A percentile compares a stretch with the other conserved stretches of the same genome.
Evolutionary conservation across 1,139 yeast genomes (phyloP).

Genomic region (Saccharomycopsis hybrid): DNA sequence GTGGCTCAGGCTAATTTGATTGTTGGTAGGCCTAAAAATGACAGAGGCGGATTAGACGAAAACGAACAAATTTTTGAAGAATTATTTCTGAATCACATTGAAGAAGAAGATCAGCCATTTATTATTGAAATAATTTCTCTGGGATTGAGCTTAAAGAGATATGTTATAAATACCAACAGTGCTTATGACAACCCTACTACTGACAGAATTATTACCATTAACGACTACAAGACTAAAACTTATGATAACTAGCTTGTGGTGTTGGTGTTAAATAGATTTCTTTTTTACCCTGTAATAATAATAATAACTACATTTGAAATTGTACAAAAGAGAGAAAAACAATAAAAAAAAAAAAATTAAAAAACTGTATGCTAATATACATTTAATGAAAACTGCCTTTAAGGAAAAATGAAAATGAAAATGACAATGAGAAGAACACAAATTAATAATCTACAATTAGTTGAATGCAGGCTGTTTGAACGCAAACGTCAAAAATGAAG

Average conservation of each 20-base stretch:
- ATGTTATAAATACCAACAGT: constrained; percentile 8
- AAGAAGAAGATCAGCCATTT: constrained; percentile 11
- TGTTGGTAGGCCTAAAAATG: constrained; percentile 8
- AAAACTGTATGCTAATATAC: too few relatives aligned
- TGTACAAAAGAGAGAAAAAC: too few relatives aligned
- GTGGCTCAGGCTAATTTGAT: constrained; percentile 11
- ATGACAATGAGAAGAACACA: too few relatives aligned
- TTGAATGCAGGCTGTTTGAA: constrained; percentile 26
- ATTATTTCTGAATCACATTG: constrained; percentile 6
- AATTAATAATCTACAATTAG: too few relatives aligned
- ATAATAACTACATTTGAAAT: too few relatives aligned
- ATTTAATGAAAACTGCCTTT: too few relatives aligned
- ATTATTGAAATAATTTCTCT: constrained; percentile 13
- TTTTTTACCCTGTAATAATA: neutral
- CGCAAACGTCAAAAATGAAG: constrained; percentile 93
- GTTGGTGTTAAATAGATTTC: neutral
- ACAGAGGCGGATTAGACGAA: neutral
- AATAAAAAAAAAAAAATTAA: too few relatives aligned
- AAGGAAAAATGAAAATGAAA: too few relatives aligned
- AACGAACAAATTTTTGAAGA: constrained; percentile 8
- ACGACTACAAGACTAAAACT: constrained; percentile 3
- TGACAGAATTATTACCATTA: constrained; percentile 10
- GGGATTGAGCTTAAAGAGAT: constrained; percentile 9
- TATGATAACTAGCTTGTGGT: neutral
- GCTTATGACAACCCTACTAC: constrained; percentile 6